Percentiles rank a stretch among this genome's conserved stretches.
Conservation (phyloP, 164 flowering plant species). For the Buxus sempervirens region DNA sequence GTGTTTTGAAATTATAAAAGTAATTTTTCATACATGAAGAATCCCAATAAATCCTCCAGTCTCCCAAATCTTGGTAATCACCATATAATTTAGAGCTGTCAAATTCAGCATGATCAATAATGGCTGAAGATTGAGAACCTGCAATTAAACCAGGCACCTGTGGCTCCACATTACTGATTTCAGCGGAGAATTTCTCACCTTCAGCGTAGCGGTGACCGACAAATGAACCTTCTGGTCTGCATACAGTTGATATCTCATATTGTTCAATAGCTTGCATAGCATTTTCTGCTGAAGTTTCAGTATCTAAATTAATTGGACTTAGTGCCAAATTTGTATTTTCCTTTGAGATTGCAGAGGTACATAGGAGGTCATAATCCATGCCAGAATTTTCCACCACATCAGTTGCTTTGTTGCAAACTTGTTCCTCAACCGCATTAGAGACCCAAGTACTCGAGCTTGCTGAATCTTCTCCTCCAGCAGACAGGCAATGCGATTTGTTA, state of each 20-base stretch:
- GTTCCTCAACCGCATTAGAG: constrained; percentile 14
- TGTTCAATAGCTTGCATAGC: constrained; percentile 18
- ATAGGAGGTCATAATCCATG: constrained; percentile 6
- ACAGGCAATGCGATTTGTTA: constrained; percentile 4
- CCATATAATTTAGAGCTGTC: constrained; percentile 10
- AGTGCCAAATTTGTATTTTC: constrained; percentile 11
- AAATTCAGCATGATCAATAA: constrained; percentile 17
- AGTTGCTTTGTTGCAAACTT: constrained; percentile 17
- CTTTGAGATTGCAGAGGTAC: constrained; percentile 6
- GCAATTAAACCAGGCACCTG: constrained; percentile 15
- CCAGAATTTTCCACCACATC: constrained; percentile 8
- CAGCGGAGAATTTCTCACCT: constrained; percentile 14
- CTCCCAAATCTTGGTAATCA: constrained; percentile 40
- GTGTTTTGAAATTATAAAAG: constrained; percentile 61
- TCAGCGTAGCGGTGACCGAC: constrained; percentile 15
- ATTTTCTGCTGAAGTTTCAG: constrained; percentile 23
- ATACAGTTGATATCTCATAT: constrained; percentile 14
- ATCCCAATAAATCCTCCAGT: constrained; percentile 78
- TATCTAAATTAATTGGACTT: constrained; percentile 11
- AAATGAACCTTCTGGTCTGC: constrained; percentile 18
- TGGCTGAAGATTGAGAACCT: constrained; percentile 13
- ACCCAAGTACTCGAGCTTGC: constrained; percentile 11
- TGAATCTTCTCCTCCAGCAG: constrained; percentile 22
- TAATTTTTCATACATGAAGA: constrained; percentile 53
- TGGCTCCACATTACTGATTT: constrained; percentile 14